Evolutionary conservation across 2,329 filamentous ascomycete species (phyloP).

Genomic region (Microdochium paspali): DNA sequence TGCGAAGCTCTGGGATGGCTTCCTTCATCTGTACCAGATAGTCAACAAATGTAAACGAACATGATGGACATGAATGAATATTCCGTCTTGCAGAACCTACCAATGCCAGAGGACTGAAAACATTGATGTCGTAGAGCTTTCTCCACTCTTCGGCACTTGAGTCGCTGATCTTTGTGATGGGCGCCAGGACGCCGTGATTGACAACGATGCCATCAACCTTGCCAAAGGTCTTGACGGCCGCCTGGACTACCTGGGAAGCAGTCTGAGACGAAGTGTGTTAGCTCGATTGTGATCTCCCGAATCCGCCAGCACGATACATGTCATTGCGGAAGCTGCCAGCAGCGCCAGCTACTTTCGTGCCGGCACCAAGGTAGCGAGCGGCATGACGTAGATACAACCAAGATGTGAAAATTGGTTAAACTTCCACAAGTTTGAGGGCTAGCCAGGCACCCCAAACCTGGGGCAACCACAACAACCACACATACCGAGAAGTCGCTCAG

Average conservation of each 20-base stretch:
- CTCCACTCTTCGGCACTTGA: conserved; percentile 67
- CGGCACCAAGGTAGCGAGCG: too few relatives aligned
- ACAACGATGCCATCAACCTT: conserved; percentile 73
- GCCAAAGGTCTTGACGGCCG: conserved; percentile 59
- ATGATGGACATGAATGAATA: background rate
- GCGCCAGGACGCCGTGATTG: conserved; percentile 78
- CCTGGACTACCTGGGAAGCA: conserved; percentile 51
- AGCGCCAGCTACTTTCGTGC: too few relatives aligned
- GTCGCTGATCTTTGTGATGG: conserved; percentile 62
- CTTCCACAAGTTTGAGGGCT: too few relatives aligned
- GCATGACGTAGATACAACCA: too few relatives aligned
- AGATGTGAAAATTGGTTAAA: too few relatives aligned
- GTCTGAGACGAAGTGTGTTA: conserved; percentile 35
- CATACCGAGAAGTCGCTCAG: conserved; percentile 41
- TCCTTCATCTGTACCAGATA: conserved; percentile 50
- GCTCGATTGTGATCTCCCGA: too few relatives aligned
- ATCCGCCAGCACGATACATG: too few relatives aligned
- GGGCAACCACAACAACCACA: background rate
- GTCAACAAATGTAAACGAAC: conserved; percentile 15
- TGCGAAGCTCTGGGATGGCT: conserved; percentile 58
- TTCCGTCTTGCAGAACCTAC: conserved; percentile 35
- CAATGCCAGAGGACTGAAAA: conserved; percentile 74
- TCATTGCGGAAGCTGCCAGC: too few relatives aligned
- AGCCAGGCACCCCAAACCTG: too few relatives aligned
- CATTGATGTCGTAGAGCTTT: conserved; percentile 68